phyloP scores from a whole-genome alignment of 139 green algal genomes.

The Tetradesmus lagerheimii region DNA sequence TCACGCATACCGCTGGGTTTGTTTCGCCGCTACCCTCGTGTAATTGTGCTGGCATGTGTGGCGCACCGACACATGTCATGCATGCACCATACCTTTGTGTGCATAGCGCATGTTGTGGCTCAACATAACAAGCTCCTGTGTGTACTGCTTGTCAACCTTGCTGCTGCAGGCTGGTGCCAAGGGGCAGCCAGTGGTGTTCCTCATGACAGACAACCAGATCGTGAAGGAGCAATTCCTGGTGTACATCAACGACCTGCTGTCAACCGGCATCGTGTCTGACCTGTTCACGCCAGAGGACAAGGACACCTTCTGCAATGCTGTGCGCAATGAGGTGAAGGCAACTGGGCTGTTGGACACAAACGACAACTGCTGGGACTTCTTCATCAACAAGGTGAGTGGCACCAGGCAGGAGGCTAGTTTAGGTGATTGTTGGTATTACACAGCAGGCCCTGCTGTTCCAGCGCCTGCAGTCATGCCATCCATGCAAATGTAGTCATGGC shows the following conservation, averaged over 20 bases:
- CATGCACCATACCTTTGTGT: too few species aligned
- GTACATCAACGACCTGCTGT: constrained; percentile 94
- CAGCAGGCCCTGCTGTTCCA: too few species aligned
- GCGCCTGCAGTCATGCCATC: too few species aligned
- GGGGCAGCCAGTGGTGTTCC: constrained; percentile 80
- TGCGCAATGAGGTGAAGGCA: constrained; percentile 89
- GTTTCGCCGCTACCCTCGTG: too few species aligned
- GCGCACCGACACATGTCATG: too few species aligned
- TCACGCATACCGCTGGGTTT: not conserved
- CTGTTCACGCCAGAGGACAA: constrained; percentile 87
- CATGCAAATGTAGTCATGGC: too few species aligned
- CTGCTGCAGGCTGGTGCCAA: constrained; percentile 51
- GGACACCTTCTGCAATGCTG: constrained; percentile 84
- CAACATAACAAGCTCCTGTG: too few species aligned
- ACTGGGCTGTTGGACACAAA: constrained; percentile 83
- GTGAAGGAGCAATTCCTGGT: constrained; percentile 92
- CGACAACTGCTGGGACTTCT: constrained; percentile 92
- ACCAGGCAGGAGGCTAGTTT: too few species aligned
- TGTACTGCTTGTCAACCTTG: too few species aligned
- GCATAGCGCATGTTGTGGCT: too few species aligned
- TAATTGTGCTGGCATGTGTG: too few species aligned
- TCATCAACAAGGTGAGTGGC: constrained; percentile 85
- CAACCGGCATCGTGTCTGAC: constrained; percentile 84
- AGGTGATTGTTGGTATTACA: too few species aligned
- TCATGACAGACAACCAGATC: constrained; percentile 93